These are phyloP conservation scores for Leccinum subrobustum DNA, from an alignment of 1,284 basidiomycete species.

Conservation along the genomic window DNA sequence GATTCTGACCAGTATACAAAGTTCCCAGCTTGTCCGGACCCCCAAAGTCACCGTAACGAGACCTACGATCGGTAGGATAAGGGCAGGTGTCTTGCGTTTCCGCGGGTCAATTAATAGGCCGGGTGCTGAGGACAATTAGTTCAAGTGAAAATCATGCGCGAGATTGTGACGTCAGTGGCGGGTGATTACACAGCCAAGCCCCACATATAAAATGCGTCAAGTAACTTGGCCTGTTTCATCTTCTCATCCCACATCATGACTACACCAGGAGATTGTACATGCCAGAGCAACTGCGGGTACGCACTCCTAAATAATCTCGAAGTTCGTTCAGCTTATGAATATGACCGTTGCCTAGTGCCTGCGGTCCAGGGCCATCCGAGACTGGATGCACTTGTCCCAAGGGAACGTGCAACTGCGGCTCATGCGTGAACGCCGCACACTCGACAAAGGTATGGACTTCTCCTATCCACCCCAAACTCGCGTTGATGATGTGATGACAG, in stretches of 20 bases:
- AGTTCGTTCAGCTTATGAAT: too few relatives aligned
- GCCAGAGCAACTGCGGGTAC: constrained; percentile 23
- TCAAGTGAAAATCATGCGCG: background rate
- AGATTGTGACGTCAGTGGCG: background rate
- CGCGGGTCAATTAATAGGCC: background rate
- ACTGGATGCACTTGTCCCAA: constrained; percentile 22
- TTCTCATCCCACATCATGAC: constrained; percentile 4
- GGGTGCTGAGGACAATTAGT: background rate
- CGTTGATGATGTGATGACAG: constrained; percentile 8
- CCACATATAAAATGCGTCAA: background rate
- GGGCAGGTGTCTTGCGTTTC: background rate
- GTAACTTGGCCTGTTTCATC: background rate
- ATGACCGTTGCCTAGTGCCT: constrained; percentile 17
- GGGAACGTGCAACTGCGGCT: constrained; percentile 17
- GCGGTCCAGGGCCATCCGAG: constrained; percentile 22
- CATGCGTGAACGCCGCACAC: constrained; percentile 22
- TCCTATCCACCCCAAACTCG: background rate
- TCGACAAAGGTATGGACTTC: constrained; percentile 14
- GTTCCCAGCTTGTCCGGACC: too few relatives aligned
- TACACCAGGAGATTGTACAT: constrained; percentile 18
- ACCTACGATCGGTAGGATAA: background rate
- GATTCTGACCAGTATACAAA: too few relatives aligned
- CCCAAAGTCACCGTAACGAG: too few relatives aligned
- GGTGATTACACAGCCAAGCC: background rate
- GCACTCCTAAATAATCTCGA: background rate